Evolutionary conservation across 2,329 filamentous ascomycete species (phyloP), one percentile per base, ranked within the genome.

Genomic region (Monilinia polystroma): DNA sequence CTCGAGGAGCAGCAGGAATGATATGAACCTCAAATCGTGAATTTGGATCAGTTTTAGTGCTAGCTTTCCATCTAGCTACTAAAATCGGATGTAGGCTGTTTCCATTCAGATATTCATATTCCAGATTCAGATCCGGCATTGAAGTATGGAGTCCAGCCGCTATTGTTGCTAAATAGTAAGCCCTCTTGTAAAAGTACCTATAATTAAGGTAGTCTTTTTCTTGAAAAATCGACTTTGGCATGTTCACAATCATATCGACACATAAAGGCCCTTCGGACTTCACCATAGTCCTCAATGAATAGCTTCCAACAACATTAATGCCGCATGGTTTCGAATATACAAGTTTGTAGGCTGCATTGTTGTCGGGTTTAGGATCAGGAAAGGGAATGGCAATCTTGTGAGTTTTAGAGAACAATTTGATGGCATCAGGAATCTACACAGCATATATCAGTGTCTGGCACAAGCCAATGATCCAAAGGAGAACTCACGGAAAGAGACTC

Each of bases 161-260:
- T 66, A 98, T 81, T 70, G 90, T 92, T 45, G 93, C 92, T 62
- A 98, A 81, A 75, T 96, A 98, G 78, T 94, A 98, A 16, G 95
- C 91, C 70, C 93, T 84, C 75, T 97, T 96, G 80, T 97, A 93
- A 76, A 97, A 97, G 79, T 96, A 98, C 69, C 95, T 87, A 81
- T 95, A 85, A 77, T 97, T 93, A 60, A 93, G 83, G 76, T 94
- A 97, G 78, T 99, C 95, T 79, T 98, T 98, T 55, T 96, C 91
- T 75, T 97, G 92, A 74, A 98, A 93, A 16, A 97, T 79, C 0
- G 84, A 80, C 67, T 81, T 78, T 6, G 95, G 94, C 87, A 99
- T 96, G 58, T 90, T 90, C 20, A 96, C 87, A 7, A 94, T 87
- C 84, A 98, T 86, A 77, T 98, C 94, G 68, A 97, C 83, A 20